Evolutionary conservation across 768 basidiomycete genomes (phyloP).

Genomic region (Russula emetica): DNA sequence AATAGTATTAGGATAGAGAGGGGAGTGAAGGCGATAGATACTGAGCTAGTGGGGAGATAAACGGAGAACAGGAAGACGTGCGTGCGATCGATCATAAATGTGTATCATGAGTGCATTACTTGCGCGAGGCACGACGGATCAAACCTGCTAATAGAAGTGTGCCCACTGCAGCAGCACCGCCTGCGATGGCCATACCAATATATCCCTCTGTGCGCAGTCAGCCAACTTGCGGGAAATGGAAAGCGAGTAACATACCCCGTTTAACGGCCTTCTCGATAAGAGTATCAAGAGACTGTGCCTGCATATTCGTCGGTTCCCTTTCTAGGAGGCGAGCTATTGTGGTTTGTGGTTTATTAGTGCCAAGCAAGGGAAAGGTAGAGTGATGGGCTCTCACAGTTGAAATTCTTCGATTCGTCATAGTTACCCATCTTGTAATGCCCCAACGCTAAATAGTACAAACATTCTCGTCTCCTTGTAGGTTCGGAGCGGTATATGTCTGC

Average conservation of each 20-base stretch:
- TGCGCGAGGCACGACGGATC: constrained; percentile 76
- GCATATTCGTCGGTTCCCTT: constrained; percentile 90
- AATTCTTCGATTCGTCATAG: constrained; percentile 86
- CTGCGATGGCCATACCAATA: constrained; percentile 94
- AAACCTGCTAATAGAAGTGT: constrained; percentile 68
- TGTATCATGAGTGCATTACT: constrained; percentile 28
- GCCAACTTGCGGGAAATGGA: constrained; percentile 6
- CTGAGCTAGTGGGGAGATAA: constrained; percentile 6
- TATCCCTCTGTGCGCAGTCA: constrained; percentile 74
- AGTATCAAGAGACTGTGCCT: constrained; percentile 79
- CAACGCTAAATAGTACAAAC: constrained; percentile 92
- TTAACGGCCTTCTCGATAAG: constrained; percentile 85
- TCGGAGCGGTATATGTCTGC: constrained; percentile 90
- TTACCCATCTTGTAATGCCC: constrained; percentile 97
- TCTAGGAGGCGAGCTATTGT: constrained; percentile 72
- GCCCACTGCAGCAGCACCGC: constrained; percentile 83
- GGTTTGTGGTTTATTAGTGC: background rate
- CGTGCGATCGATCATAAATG: background rate
- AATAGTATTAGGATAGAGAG: constrained; percentile 12
- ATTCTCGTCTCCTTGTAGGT: constrained; percentile 84
- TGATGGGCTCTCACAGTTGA: constrained; percentile 65
- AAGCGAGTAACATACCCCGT: constrained; percentile 51
- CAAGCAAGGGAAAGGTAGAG: background rate
- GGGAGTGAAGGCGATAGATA: constrained; percentile 13
- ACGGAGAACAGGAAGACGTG: background rate